A percentile compares a stretch with the other conserved stretches of the same genome.
Evolutionary conservation across 345 rosid species (phyloP).

Genomic region (Kandelia obovata): DNA sequence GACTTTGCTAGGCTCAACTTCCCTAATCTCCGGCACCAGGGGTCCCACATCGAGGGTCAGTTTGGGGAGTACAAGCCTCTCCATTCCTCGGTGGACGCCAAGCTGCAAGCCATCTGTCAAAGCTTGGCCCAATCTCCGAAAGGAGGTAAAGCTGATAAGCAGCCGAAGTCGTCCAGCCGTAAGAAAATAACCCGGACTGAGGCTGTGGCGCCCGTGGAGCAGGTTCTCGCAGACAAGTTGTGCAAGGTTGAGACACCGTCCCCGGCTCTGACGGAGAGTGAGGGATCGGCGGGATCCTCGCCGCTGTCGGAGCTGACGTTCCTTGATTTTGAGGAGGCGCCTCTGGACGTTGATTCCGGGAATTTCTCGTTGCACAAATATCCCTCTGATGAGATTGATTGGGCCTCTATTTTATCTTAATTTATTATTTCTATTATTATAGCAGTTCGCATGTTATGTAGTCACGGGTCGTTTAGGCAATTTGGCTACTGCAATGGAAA

Average conservation of each 20-base stretch:
- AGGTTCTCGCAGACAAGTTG: slow-evolving; percentile 14
- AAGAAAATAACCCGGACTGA: not conserved
- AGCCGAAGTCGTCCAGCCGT: not conserved
- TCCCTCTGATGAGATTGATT: slow-evolving; percentile 35
- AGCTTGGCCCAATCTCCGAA: slow-evolving; percentile 54
- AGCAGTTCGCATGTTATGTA: not conserved
- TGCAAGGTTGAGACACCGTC: slow-evolving; percentile 23
- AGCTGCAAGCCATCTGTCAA: slow-evolving; percentile 77
- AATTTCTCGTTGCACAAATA: slow-evolving; percentile 22
- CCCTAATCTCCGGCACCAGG: slow-evolving; percentile 40
- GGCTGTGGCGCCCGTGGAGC: not conserved
- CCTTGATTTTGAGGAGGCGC: slow-evolving; percentile 26
- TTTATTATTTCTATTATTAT: not conserved
- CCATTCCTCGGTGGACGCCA: slow-evolving; percentile 81
- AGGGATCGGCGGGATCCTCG: slow-evolving; percentile 47
- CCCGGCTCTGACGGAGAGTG: slow-evolving; percentile 42
- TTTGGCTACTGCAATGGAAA: slow-evolving; percentile 21
- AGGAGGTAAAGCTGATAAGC: slow-evolving; percentile 24
- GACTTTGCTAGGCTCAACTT: slow-evolving; percentile 10
- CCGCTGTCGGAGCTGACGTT: slow-evolving; percentile 31
- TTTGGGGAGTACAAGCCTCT: slow-evolving; percentile 71
- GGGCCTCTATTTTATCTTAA: slow-evolving; percentile 27
- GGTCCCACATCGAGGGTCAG: slow-evolving; percentile 22
- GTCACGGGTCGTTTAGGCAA: not conserved
- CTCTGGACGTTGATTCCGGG: slow-evolving; percentile 26